phyloP scores from a whole-genome alignment of 164 flowering plant genomes.

The Pachysandra terminalis region DNA sequence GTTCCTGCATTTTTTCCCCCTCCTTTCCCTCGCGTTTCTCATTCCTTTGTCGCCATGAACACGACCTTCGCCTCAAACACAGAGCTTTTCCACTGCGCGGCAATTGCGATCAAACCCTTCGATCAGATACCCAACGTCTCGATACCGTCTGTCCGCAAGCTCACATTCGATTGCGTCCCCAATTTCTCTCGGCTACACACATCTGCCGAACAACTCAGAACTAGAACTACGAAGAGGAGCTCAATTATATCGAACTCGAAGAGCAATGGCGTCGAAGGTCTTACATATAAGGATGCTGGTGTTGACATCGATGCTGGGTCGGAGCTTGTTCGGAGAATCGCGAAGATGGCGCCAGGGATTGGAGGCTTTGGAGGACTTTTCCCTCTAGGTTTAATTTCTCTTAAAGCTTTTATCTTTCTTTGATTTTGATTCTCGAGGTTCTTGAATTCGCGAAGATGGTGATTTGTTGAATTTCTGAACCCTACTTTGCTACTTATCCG shows the following conservation, averaged over 20 bases:
- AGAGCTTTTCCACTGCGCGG: constrained; percentile 19
- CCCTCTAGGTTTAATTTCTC: constrained; percentile 55
- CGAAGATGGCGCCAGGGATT: constrained; percentile 92
- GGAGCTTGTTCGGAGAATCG: constrained; percentile 81
- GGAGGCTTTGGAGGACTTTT: constrained; percentile 96
- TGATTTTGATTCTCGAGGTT: not conserved
- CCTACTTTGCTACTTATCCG: not conserved
- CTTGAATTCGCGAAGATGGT: not conserved
- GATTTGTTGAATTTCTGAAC: not conserved
- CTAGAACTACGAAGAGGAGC: not conserved
- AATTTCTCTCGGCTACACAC: constrained; percentile 3
- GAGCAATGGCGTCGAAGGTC: constrained; percentile 21
- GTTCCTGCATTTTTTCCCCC: not conserved
- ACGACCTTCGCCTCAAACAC: constrained; percentile 18
- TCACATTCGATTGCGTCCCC: not conserved
- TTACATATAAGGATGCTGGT: constrained; percentile 89
- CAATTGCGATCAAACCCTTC: constrained; percentile 4
- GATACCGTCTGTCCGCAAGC: constrained; percentile 5
- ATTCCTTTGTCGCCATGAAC: constrained; percentile 16
- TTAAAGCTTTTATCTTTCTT: not conserved
- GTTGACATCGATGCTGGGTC: constrained; percentile 97
- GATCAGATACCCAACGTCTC: not conserved
- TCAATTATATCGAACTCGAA: constrained; percentile 12
- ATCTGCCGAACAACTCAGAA: constrained; percentile 1
- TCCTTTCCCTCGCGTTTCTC: not conserved